Base-by-base conservation (phyloP, 2,329 filamentous ascomycete genomes). In the Fusarium sp. region DNA sequence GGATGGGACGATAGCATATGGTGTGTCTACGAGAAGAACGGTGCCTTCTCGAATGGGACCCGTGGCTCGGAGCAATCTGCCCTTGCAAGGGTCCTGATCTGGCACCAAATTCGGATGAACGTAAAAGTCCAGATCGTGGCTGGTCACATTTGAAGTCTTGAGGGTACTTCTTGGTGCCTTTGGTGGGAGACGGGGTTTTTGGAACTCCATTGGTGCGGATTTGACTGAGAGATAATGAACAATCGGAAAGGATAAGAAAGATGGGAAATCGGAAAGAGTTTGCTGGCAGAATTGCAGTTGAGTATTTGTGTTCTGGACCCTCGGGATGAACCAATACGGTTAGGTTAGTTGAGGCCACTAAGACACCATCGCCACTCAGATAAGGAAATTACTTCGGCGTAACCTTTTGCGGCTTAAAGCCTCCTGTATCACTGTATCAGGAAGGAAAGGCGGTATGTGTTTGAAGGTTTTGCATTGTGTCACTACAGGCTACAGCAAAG, bases 1-100 rank as follows among this genome's bases (percentile, higher is more conserved):
- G 13, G 66, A 66, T 15, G 74, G 74, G 23, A 76, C 64, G 46
- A 74, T 71, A 40, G 74, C 74, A 67, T 74, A 76, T 3, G 74
- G 63, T 25, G 52, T 63, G 49, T 76, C 74, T 52, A 72, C 49
- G 35, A 76, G 71, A 18, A 76, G 63, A 23, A 73, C 43, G 20
- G 74, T 75, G 45, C 74, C 74, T 35, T 63, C 70, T 41, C 61
- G 57, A 5, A 76, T 62, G 4, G 69, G 27, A 27, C 60, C 63
- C 5, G 67, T 67, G 27, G 61, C 70, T 25, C 74, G 71, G 27
- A 76, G 65, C 10, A 75, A 35, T 45, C 74, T 63, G 7, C 74
- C 74, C 33, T 74, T 75, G 58, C 45, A 61, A 15, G 71, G 69
- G 39, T 75, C 72, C 25, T 55, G 59, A 27, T 69, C 70, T 39